Evolutionary conservation across 495 filamentous ascomycete genomes (phyloP).

Genomic region (Xylaria telfairii): DNA sequence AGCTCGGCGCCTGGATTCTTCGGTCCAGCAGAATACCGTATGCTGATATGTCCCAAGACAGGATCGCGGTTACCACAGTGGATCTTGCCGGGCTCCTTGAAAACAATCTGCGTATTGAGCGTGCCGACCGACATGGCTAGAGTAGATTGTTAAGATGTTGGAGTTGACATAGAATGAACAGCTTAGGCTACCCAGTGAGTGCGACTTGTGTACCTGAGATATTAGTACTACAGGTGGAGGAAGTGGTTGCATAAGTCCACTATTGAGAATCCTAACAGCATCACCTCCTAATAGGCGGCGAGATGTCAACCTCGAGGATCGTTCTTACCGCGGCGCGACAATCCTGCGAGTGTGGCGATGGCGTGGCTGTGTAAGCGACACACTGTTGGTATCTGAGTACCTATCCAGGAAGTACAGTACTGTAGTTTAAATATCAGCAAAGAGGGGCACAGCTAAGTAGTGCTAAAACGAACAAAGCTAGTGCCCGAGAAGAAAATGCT

Average conservation of each 20-base stretch:
- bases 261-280: not conserved
- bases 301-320: not conserved
- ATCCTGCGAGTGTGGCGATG: not conserved
- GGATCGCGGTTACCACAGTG: constrained; percentile 17
- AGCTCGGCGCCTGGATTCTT: constrained; percentile 12
- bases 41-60: constrained; percentile 12
- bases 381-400: no score
- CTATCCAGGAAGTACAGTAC: no score
- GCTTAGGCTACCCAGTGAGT: not conserved
- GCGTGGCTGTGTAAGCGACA: constrained; percentile 14
- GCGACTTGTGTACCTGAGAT: not conserved
- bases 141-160: not conserved
- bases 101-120: constrained; percentile 6
- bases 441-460: no score
- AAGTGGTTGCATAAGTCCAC: not conserved
- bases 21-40: constrained; percentile 5
- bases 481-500: not conserved
- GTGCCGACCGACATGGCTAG: constrained; percentile 20
- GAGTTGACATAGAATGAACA: not conserved
- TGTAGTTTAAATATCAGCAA: no score
- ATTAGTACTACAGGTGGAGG: not conserved
- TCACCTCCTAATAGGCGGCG: not conserved
- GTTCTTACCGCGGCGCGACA: not conserved
- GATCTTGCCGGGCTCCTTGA: constrained; percentile 19
- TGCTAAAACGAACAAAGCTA: no score